Percentiles rank a stretch among this genome's conserved stretches.
Conservation (phyloP, 805 yeast species). For the Schwanniomyces vanrijiae region DNA sequence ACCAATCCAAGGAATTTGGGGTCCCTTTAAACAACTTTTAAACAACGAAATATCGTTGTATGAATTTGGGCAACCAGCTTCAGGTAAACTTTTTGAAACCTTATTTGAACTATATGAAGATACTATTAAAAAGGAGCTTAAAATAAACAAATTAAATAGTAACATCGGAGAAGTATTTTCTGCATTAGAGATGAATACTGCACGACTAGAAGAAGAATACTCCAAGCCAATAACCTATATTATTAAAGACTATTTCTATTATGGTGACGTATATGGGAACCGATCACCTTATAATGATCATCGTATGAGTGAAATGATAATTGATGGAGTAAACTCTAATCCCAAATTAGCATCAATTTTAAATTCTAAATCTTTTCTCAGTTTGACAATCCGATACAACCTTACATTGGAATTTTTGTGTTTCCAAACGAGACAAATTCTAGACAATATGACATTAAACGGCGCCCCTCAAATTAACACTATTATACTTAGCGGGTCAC, state of each 20-base stretch:
- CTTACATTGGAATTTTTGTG: slow-evolving; percentile 50
- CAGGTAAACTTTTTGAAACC: slow-evolving; percentile 53
- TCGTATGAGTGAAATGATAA: slow-evolving; percentile 46
- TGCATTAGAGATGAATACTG: slow-evolving; percentile 20
- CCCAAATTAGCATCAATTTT: slow-evolving; percentile 6
- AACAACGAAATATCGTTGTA: slow-evolving; percentile 31
- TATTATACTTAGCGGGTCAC: slow-evolving; percentile 53
- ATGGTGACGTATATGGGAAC: slow-evolving; percentile 60
- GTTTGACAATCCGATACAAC: slow-evolving; percentile 42
- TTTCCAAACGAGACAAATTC: slow-evolving; percentile 47
- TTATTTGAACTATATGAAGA: slow-evolving; percentile 35
- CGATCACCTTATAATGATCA: slow-evolving; percentile 57
- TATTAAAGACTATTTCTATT: slow-evolving; percentile 40
- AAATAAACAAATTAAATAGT: background rate
- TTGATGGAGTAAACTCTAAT: slow-evolving; percentile 42
- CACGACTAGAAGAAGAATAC: slow-evolving; percentile 15
- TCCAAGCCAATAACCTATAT: slow-evolving; percentile 17
- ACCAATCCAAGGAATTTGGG: slow-evolving; percentile 54
- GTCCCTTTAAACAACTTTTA: slow-evolving; percentile 49
- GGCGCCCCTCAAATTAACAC: slow-evolving; percentile 22
- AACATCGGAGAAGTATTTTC: slow-evolving; percentile 8
- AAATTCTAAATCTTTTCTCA: slow-evolving; percentile 2
- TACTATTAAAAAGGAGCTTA: background rate
- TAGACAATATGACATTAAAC: slow-evolving; percentile 16
- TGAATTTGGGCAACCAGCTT: slow-evolving; percentile 60